Evolutionary conservation across 805 yeast genomes (phyloP).

Genomic region (Candida ascalaphidarum): DNA sequence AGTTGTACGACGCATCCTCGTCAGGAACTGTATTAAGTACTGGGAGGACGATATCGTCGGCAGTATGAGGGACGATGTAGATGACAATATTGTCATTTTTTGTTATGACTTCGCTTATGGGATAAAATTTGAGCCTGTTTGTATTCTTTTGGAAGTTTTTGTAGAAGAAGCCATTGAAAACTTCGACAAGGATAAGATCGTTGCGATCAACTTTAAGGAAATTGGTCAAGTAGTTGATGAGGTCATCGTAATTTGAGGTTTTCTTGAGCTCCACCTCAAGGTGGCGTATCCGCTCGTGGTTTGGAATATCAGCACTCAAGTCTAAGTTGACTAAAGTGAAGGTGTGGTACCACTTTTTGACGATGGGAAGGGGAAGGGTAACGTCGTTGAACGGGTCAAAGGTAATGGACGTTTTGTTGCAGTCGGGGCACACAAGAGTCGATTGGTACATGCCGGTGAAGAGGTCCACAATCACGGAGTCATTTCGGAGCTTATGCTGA

Average conservation of each 20-base stretch:
- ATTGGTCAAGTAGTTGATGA: constrained; percentile 52
- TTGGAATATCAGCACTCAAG: too few relatives aligned
- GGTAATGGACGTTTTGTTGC: constrained; percentile 72
- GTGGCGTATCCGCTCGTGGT: constrained; percentile 12
- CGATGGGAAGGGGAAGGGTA: constrained; percentile 81
- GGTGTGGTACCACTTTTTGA: constrained; percentile 60
- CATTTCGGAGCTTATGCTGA: constrained; percentile 70
- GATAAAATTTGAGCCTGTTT: constrained; percentile 45
- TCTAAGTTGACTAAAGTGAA: constrained; percentile 56
- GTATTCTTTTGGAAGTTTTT: constrained; percentile 57
- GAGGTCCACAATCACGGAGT: constrained; percentile 75
- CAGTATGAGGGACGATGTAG: constrained; percentile 45
- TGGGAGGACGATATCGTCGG: constrained; percentile 44
- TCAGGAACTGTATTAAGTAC: constrained; percentile 40
- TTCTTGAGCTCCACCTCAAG: constrained; percentile 70
- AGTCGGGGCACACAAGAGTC: constrained; percentile 80
- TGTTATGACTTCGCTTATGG: constrained; percentile 59
- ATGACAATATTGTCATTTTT: constrained; percentile 57
- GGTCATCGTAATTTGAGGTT: constrained; percentile 52
- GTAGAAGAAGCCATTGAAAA: constrained; percentile 63
- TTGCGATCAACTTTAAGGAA: constrained; percentile 25
- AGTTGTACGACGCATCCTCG: constrained; percentile 23
- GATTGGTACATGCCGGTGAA: constrained; percentile 90
- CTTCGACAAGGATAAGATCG: constrained; percentile 24
- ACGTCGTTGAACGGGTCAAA: constrained; percentile 92